These are phyloP conservation scores for Penicillium simplicissimum DNA, from an alignment of 495 filamentous ascomycete species.

Conservation along the genomic window DNA sequence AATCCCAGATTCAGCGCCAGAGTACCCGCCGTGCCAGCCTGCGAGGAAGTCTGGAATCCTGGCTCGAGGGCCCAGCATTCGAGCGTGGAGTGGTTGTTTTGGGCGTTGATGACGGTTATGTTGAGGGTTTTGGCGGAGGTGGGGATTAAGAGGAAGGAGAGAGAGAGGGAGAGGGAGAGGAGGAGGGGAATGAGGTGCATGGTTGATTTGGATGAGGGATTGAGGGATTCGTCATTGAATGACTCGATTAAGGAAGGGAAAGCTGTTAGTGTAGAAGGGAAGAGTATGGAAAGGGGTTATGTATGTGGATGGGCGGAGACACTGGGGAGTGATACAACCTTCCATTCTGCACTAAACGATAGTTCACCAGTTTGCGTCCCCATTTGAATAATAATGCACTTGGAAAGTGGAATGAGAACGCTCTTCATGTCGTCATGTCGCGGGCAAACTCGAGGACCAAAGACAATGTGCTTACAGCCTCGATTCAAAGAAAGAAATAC, in stretches of 20 bases:
- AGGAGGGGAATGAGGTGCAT: constrained; percentile 27
- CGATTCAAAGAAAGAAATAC: not conserved
- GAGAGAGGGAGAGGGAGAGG: constrained; percentile 14
- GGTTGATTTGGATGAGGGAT: not conserved
- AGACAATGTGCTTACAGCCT: not conserved
- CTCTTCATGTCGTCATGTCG: not conserved
- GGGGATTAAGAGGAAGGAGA: constrained; percentile 22
- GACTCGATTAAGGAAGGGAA: not conserved
- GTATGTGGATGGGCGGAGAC: constrained; percentile 1
- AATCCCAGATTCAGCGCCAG: constrained; percentile 34
- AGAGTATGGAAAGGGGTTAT: not conserved
- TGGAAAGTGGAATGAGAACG: not conserved
- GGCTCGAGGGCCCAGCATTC: constrained; percentile 56
- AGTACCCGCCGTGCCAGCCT: constrained; percentile 47
- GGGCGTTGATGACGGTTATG: constrained; percentile 41
- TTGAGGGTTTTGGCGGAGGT: constrained; percentile 32
- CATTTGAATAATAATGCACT: not conserved
- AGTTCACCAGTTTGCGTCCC: not conserved
- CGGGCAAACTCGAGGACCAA: not conserved
- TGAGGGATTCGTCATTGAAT: not conserved
- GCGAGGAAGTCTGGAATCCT: constrained; percentile 39
- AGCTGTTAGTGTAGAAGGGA: not conserved
- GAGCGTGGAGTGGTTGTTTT: constrained; percentile 46
- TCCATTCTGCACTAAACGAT: constrained; percentile 11
- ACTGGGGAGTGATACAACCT: constrained; percentile 17